A percentile compares a stretch with the other conserved stretches of the same genome.
Conservation (phyloP, 2,329 filamentous ascomycete genomes). For the Alternaria triticimaculans region DNA sequence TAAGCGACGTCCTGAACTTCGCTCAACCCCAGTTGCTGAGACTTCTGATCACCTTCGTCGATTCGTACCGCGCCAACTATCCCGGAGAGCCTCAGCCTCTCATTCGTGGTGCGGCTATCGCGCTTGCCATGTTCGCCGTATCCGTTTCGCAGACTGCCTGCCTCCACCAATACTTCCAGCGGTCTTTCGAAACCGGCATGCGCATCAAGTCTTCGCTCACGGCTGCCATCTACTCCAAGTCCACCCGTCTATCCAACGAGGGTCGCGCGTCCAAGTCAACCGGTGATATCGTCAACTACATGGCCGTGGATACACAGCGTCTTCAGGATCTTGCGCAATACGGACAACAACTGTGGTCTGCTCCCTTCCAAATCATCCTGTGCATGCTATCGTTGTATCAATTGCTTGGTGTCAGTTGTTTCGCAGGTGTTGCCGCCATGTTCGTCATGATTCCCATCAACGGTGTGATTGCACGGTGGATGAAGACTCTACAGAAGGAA, state of each 20-base stretch:
- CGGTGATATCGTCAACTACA: constrained; percentile 98
- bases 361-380: constrained; percentile 92
- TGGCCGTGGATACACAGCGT: constrained; percentile 97
- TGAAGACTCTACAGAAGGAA: constrained; percentile 92
- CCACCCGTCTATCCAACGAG: constrained; percentile 89
- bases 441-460: constrained; percentile 97
- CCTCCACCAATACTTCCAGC: constrained; percentile 97
- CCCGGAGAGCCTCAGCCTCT: constrained; percentile 69
- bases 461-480: constrained; percentile 86
- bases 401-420: constrained; percentile 92
- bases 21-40: constrained; percentile 89
- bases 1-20: constrained; percentile 86
- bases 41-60: constrained; percentile 81
- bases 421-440: constrained; percentile 94
- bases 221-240: constrained; percentile 91
- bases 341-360: constrained; percentile 93
- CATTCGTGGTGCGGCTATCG: constrained; percentile 84
- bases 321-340: constrained; percentile 95
- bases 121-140: constrained; percentile 88
- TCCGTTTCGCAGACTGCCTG: constrained; percentile 86
- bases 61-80: constrained; percentile 70
- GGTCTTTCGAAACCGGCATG: constrained; percentile 95
- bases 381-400: constrained; percentile 97
- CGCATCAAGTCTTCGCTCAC: constrained; percentile 90
- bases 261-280: constrained; percentile 88